phyloP scores from a whole-genome alignment of 441 rosid genomes.

The Populus tomentosa region DNA sequence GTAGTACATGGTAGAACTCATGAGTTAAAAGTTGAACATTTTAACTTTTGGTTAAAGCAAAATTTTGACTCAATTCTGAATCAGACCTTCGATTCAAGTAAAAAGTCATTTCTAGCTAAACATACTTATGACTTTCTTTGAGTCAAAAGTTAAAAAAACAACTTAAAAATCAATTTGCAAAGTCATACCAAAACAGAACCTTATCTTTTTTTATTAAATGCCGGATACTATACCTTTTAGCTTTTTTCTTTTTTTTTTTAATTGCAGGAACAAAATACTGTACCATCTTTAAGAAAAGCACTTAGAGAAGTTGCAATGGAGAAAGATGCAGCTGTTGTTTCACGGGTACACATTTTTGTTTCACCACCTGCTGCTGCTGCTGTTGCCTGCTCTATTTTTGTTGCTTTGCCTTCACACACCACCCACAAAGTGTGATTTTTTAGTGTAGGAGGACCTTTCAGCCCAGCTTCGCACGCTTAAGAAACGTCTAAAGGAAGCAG shows the following conservation, averaged over 20 bases:
- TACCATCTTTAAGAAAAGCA: conserved; percentile 93
- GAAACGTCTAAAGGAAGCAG: conserved; percentile 88
- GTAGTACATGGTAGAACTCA: no score
- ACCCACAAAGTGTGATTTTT: conserved; percentile 22
- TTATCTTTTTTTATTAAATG: no score
- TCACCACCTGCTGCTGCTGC: neutral
- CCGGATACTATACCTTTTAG: neutral
- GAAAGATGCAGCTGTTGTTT: conserved; percentile 98
- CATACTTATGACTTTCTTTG: no score
- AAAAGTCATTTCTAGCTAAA: no score
- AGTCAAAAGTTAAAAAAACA: no score
- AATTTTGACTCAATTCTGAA: no score
- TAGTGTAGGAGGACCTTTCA: conserved; percentile 87
- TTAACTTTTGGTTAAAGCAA: no score
- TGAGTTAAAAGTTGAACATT: no score
- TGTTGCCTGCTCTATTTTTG: neutral
- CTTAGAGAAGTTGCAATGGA: conserved; percentile 95
- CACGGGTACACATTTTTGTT: conserved; percentile 46
- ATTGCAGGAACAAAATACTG: conserved; percentile 74
- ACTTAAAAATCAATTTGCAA: no score
- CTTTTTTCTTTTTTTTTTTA: neutral
- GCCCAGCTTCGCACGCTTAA: conserved; percentile 89
- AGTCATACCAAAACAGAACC: no score
- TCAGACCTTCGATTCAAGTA: no score
- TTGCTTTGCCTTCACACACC: conserved; percentile 16